Evolutionary conservation across 768 basidiomycete genomes (phyloP).

Genomic region (Tephrocybe sp.): DNA sequence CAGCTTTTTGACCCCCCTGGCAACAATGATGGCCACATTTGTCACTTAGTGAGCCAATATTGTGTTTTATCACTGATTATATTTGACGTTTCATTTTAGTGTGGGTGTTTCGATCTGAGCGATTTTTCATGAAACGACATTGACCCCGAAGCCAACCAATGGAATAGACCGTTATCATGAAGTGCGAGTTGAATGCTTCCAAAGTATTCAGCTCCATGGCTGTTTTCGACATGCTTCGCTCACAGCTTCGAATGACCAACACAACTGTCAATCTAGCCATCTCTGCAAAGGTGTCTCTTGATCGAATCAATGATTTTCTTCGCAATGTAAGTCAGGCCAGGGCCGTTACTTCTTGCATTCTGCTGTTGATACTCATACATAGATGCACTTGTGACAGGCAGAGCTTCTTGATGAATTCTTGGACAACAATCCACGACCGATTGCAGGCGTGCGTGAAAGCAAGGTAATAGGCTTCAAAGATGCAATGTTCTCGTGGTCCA

Average conservation of each 20-base stretch:
- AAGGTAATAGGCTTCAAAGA: slow-evolving; percentile 48
- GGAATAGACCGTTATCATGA: slow-evolving; percentile 34
- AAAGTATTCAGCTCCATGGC: slow-evolving; percentile 48
- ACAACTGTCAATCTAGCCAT: slow-evolving; percentile 17
- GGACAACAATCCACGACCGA: not conserved
- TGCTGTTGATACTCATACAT: not conserved
- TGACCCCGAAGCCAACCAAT: too few relatives aligned
- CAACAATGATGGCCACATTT: slow-evolving; percentile 65
- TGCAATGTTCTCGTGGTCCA: slow-evolving; percentile 56
- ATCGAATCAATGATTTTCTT: slow-evolving; percentile 44
- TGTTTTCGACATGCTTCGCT: slow-evolving; percentile 60
- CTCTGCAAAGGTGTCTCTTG: slow-evolving; percentile 59
- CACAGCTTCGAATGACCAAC: slow-evolving; percentile 39
- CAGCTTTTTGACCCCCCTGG: slow-evolving; percentile 56
- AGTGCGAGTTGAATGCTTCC: slow-evolving; percentile 35
- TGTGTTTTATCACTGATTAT: not conserved
- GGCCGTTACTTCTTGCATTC: not conserved
- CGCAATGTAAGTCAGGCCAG: slow-evolving; percentile 24
- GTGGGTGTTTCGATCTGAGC: not conserved
- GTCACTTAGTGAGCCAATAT: slow-evolving; percentile 43
- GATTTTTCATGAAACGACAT: not conserved
- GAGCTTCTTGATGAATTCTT: slow-evolving; percentile 4
- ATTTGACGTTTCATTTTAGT: not conserved
- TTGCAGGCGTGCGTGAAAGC: not conserved
- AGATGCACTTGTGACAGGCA: not conserved